These are phyloP conservation scores for Cryphonectria radicalis DNA, from an alignment of 2,329 filamentous ascomycete genomes.

Conservation along the genomic window DNA sequence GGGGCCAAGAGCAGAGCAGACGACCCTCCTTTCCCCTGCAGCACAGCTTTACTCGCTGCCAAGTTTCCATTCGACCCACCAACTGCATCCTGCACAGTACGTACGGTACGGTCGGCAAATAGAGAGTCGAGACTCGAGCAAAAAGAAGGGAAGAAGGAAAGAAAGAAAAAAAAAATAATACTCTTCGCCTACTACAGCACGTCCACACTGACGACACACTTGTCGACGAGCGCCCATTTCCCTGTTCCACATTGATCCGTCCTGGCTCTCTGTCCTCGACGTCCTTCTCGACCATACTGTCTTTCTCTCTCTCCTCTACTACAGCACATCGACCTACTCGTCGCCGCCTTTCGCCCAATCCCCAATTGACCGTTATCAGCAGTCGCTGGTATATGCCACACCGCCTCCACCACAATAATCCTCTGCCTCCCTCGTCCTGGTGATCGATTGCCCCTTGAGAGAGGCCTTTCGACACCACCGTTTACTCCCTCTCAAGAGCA, in stretches of 20 bases:
- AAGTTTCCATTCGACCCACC: conserved; percentile 28
- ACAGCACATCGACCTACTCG: conserved; percentile 11
- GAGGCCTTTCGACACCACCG: conserved; percentile 11
- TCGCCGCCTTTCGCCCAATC: conserved; percentile 12
- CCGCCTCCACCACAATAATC: conserved; percentile 22
- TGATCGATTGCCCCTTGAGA: conserved; percentile 9
- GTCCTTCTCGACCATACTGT: conserved; percentile 5
- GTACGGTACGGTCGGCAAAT: neutral
- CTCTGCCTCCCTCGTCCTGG: conserved; percentile 14
- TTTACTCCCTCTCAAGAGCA: conserved; percentile 5
- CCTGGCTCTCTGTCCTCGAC: conserved; percentile 8
- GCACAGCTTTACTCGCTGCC: conserved; percentile 24
- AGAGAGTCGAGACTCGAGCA: conserved; percentile 15
- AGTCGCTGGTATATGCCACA: conserved; percentile 19
- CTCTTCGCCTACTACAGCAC: conserved; percentile 1
- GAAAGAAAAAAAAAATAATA: neutral
- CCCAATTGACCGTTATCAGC: conserved; percentile 23
- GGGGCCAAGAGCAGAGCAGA: conserved; percentile 12
- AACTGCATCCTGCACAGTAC: neutral
- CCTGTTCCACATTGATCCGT: neutral
- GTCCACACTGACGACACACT: neutral
- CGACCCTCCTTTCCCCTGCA: conserved; percentile 28
- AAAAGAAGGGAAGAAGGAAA: neutral
- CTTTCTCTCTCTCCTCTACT: neutral
- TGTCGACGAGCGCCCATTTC: neutral